Evolutionary conservation across 352 stramenopile genomes (phyloP), one percentile per base, ranked within the genome.

Genomic region (Phytopythium kandeliae): DNA sequence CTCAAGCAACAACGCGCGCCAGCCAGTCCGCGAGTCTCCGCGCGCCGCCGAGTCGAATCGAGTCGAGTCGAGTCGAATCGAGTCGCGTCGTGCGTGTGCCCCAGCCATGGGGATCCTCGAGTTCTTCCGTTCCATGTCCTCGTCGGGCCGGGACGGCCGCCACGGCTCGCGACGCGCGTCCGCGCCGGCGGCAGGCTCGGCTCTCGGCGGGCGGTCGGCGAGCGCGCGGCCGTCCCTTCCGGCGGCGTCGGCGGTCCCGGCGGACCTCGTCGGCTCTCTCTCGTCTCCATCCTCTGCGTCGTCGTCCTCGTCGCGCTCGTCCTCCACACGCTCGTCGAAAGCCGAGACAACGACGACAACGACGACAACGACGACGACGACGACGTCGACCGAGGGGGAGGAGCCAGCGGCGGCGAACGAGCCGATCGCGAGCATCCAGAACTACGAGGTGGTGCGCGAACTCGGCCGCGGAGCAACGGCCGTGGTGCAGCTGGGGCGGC

Each of bases 371-470:
- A 31, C 9, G 28, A 31, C 28, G 28, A 31, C 4, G 28, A 31
- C 28, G 28, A 31, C 76, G 21, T 47, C 62, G 34, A 68, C 56
- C 36, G 78, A 46, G 37, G 68, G 74, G 16, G 63, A 74, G n/a
- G 55, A 50, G 0, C 46, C 59, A 11, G 62, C 42, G 19, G 50
- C 59, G 19, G 44, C 42, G 17, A 48, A 52, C 25, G 52, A 31
- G 28, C 28, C 63, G 19, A 51, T 59, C 22, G 62, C 54, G 22
- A 17, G 35, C 11, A 91, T 91, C 53, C 67, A 75, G 10, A 87
- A 92, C 55, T 94, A 92, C 59, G 79, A 90, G 45, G 74, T 94
- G 21, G 62, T 94, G 3, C 74, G 75, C 12, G 84, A 92, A 42
- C 67, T 94, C 0, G 84, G 84, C n/a, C 77, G 82, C 26, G 84